phyloP scores from a whole-genome alignment of 441 rosid species.

The Adansonia madagascariensis region DNA sequence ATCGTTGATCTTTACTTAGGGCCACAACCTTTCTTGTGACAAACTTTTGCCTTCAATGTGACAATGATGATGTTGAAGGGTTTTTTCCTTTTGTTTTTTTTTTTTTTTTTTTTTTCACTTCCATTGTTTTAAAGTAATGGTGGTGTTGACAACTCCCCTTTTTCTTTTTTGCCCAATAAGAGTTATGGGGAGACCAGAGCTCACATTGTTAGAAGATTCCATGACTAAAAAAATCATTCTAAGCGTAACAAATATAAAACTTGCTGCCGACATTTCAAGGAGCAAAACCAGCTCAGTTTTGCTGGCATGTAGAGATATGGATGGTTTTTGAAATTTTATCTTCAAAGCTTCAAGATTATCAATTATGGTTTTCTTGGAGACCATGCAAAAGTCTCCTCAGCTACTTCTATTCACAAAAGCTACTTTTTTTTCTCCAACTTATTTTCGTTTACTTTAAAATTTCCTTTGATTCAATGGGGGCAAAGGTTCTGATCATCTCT shows the following conservation, averaged over 20 bases:
- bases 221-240: constrained; percentile 36
- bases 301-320: constrained; percentile 37
- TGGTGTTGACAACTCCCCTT: constrained; percentile 38
- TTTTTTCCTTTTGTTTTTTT: constrained; percentile 18
- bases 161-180: constrained; percentile 45
- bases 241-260: constrained; percentile 34
- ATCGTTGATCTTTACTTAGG: constrained; percentile 25
- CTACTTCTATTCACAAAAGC: constrained; percentile 43
- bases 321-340: constrained; percentile 36
- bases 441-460: not conserved
- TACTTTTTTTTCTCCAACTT: constrained; percentile 24
- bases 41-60: constrained; percentile 37
- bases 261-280: constrained; percentile 36
- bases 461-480: constrained; percentile 33
- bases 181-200: constrained; percentile 24
- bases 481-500: not conserved
- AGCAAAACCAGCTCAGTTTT: constrained; percentile 42
- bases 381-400: constrained; percentile 64
- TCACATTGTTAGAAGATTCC: constrained; percentile 60
- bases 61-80: constrained; percentile 43
- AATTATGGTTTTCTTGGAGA: constrained; percentile 64
- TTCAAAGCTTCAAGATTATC: constrained; percentile 58
- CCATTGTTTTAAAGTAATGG: constrained; percentile 45
- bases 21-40: constrained; percentile 43
- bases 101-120: constrained; percentile 24